Base-by-base conservation (phyloP, 176 grass and related monocot species). In the Aechmea fasciata region DNA sequence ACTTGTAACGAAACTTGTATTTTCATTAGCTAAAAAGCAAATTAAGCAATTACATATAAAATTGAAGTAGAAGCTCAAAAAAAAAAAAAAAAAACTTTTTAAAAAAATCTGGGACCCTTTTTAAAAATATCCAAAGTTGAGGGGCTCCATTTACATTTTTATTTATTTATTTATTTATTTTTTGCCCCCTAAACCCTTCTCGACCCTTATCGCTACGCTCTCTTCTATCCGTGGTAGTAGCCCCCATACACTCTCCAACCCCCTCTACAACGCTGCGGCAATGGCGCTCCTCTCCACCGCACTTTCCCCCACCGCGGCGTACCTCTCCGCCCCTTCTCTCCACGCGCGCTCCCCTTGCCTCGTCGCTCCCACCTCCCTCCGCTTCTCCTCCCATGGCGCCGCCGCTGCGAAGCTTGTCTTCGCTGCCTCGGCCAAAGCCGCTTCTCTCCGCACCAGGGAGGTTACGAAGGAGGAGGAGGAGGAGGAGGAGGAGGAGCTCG, bases 251-350 rank as follows among this genome's bases (percentile, higher is more conserved):
- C 53, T 15, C 53, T 57, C 57, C 77, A 76, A 87, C 87, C 51
- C 70, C 77, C 78, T 55, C 26, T 33, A 11, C 20, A 59, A 59
- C 33, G 20, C 15, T 19, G 9, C 65, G 51, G 29, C 65, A 10
- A 77, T 85, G 76, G 76, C 81, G 72, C 69, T 82, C 22, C 69
- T 79, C 75, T 78, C 75, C 54, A 77, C 73, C 75, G 75, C 82
- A n/a, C 53, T 80, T 76, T 61, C 82, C 61, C 79, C 79, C 33
- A 54, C 68, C 11, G 18, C 26, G 22, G 10, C 64, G 17, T 61
- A 18, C 55, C 55, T 22, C 55, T 2, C 20, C 51, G 26, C 74
- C 81, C 51, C 70, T 68, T 55, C 68, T 47, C 6, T 10, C 11
- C 48, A 47, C 1, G 48, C 47, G 20, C 13, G 18, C 10, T 74